Base-by-base conservation (phyloP, 2,329 filamentous ascomycete genomes). In the Monilinia aucupariae region DNA sequence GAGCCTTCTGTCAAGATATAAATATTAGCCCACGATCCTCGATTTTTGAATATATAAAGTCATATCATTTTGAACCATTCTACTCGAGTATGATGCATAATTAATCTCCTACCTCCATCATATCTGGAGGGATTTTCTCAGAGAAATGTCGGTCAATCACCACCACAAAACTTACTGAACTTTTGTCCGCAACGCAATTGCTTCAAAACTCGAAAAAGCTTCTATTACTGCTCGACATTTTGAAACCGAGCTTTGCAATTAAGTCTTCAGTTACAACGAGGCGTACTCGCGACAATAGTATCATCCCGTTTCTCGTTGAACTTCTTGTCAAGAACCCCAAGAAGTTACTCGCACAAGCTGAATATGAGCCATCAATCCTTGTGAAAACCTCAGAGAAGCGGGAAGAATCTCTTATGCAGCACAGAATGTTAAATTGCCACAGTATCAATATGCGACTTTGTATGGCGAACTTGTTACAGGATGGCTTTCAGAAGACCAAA, bases 401-500 rank as follows among this genome's bases (percentile, higher is more conserved):
- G 73, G 78, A 85, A 66, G 66, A 71, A 17, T 74, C 77, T 30
- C 69, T 86, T n/a, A 73, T 77, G 41, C 71, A 76, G 32, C 77
- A 79, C 41, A 67, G 6, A 71, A 76, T 17, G 75, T 79, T n/a
- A 76, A 83, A 66, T 78, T 78, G n/a, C 76, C 79, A 55, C 83
- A 81, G 64, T 80, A 84, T 67, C 77, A 82, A 22, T 82, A 84
- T 69, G 83, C 83, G 0, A 75, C 77, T 8, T 76, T 87, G 39
- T 86, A 85, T 69, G 80, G 81, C 22, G 72, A 78, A 47, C 71
- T 87, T 30, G 79, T 84, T 15, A 81, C 76, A 0, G 82, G 85
- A 66, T 84, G 81, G 78, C 73, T 85, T 56, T 73, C 75, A 1
- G 69, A 74, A 6, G 71, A 71, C 49, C 64, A 43, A 2, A 15